phyloP scores from a whole-genome alignment of 2,329 filamentous ascomycete species.

The Beauveria australis region DNA sequence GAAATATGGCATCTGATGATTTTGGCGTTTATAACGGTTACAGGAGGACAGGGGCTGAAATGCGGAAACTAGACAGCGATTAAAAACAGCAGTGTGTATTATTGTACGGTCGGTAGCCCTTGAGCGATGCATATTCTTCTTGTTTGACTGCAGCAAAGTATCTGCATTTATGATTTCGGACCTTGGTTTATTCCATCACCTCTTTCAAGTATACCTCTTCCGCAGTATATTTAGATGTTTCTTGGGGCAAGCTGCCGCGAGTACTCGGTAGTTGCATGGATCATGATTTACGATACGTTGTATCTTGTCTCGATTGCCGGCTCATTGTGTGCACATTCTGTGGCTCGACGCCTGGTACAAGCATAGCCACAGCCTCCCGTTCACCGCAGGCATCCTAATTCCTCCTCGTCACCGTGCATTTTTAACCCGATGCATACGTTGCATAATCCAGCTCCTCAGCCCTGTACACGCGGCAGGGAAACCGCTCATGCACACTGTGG shows the following conservation, averaged over 20 bases:
- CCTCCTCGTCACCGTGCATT: background rate
- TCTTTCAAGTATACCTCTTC: too few species aligned
- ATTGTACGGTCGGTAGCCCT: background rate
- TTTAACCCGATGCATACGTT: background rate
- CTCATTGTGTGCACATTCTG: background rate
- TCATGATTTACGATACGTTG: background rate
- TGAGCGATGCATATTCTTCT: background rate
- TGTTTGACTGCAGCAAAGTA: background rate
- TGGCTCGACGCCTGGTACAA: background rate
- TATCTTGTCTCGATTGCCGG: background rate
- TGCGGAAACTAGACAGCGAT: background rate
- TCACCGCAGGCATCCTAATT: background rate
- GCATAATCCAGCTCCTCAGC: background rate
- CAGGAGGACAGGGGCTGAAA: background rate
- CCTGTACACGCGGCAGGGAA: background rate
- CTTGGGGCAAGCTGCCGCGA: background rate
- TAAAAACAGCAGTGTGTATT: background rate
- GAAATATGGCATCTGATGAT: background rate
- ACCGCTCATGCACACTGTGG: background rate
- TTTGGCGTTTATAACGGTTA: background rate
- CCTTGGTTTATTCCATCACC: background rate
- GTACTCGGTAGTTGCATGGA: background rate
- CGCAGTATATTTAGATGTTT: background rate
- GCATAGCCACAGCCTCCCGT: background rate
- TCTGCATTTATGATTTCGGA: background rate